Conservation (phyloP, 1,284 basidiomycete species). For the Moesziomyces aphidis region DNA sequence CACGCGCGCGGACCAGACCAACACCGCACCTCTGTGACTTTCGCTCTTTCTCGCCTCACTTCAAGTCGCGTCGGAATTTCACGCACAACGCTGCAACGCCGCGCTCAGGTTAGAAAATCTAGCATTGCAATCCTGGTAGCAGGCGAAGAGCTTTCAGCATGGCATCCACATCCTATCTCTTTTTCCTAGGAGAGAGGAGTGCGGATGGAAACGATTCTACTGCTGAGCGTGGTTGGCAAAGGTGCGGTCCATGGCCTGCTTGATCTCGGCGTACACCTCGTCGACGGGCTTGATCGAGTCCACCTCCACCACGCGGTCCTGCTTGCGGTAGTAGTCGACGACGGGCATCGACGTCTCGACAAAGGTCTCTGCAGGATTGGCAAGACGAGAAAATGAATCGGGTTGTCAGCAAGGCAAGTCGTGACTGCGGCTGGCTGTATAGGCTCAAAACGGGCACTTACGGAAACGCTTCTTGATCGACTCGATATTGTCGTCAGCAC, state of each 20-base stretch:
- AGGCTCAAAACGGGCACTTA: slow-evolving; percentile 68
- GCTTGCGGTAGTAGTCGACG: slow-evolving; percentile 82
- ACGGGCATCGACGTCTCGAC: slow-evolving; percentile 95
- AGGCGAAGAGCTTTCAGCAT: no score
- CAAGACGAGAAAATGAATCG: not conserved
- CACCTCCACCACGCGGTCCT: slow-evolving; percentile 85
- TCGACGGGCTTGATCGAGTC: slow-evolving; percentile 59
- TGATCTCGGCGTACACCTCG: slow-evolving; percentile 63
- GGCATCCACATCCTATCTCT: no score
- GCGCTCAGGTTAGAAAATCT: not conserved
- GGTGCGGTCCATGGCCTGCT: slow-evolving; percentile 56
- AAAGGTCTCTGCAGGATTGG: slow-evolving; percentile 78
- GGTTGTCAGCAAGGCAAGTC: not conserved
- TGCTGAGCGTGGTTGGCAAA: slow-evolving; percentile 37
- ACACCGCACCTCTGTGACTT: slow-evolving; percentile 7
- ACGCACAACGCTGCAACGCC: not conserved
- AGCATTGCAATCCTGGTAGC: no score
- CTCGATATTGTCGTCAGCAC: slow-evolving; percentile 95
- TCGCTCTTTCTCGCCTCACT: not conserved
- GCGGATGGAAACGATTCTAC: not conserved
- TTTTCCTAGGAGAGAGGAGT: no score
- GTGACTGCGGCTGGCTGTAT: no score
- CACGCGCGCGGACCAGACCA: slow-evolving; percentile 13
- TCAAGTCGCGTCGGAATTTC: not conserved
- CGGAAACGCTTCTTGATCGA: slow-evolving; percentile 97